Evolutionary conservation across 768 basidiomycete species (phyloP).

Genomic region (Rhizopogon roseolus): DNA sequence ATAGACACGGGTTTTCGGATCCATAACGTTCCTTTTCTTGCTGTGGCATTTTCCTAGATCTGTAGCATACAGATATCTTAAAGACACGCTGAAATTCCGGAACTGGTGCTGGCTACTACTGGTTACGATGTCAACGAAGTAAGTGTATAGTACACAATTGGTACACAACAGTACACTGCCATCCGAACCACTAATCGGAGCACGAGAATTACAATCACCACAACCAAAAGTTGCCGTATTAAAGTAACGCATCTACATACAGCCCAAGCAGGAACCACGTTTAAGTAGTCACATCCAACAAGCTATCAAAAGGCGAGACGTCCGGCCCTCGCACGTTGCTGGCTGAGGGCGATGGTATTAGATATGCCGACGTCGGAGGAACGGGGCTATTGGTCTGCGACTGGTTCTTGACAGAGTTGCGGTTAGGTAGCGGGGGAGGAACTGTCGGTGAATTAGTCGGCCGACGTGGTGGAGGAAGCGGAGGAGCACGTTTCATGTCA

Average conservation of each 20-base stretch:
- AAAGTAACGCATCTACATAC: background rate
- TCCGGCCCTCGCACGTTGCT: constrained; percentile 33
- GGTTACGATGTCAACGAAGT: too few species aligned
- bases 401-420: constrained; percentile 21
- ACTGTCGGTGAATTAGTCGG: constrained; percentile 21
- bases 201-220: background rate
- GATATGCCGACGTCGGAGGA: constrained; percentile 16
- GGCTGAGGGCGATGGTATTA: constrained; percentile 31
- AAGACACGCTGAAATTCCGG: too few species aligned
- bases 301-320: constrained; percentile 64
- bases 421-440: constrained; percentile 46
- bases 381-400: constrained; percentile 15
- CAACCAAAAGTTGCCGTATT: background rate
- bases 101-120: too few species aligned
- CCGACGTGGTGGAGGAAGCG: constrained; percentile 63
- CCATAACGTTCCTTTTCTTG: too few species aligned
- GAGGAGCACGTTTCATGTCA: constrained; percentile 47
- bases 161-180: too few species aligned
- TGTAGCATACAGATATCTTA: too few species aligned
- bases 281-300: constrained; percentile 36
- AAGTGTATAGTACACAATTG: too few species aligned
- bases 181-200: background rate
- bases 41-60: too few species aligned
- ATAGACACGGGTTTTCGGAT: too few species aligned
- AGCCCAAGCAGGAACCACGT: background rate